Evolutionary conservation across 805 yeast genomes (phyloP).

Genomic region (Teunomyces kruisii): DNA sequence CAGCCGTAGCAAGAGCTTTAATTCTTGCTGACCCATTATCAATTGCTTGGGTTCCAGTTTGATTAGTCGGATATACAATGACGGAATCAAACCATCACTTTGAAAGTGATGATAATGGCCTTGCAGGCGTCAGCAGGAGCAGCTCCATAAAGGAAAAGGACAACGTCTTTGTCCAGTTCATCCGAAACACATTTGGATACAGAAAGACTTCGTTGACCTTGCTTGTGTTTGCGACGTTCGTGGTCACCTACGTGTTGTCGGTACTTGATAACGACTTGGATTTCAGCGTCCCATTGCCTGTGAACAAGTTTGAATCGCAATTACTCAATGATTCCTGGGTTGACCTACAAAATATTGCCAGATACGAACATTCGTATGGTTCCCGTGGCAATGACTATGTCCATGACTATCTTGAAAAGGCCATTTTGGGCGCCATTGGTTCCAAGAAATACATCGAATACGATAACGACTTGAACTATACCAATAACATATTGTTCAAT

Average conservation of each 20-base stretch:
- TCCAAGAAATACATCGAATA: conserved; percentile 31
- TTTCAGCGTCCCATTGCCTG: conserved; percentile 44
- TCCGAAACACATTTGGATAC: conserved; percentile 62
- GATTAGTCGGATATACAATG: not conserved
- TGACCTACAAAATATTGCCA: conserved; percentile 68
- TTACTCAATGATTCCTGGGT: conserved; percentile 56
- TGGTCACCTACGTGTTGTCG: conserved; percentile 39
- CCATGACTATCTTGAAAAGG: conserved; percentile 58
- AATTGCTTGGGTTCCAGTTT: not conserved
- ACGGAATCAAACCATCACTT: not conserved
- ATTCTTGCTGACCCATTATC: not conserved
- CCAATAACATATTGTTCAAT: conserved; percentile 49
- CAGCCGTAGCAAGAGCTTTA: not conserved
- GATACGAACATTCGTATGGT: conserved; percentile 72
- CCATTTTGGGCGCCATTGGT: conserved; percentile 30
- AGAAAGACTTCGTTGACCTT: conserved; percentile 69
- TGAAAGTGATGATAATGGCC: not conserved
- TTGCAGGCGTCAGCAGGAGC: not conserved
- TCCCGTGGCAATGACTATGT: conserved; percentile 76
- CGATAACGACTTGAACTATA: conserved; percentile 41
- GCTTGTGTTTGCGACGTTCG: conserved; percentile 49
- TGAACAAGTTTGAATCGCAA: conserved; percentile 34
- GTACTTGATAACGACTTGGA: conserved; percentile 37
- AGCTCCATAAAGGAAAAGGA: not conserved
- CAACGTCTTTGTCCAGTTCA: conserved; percentile 21